Percentiles rank a stretch among this genome's conserved stretches.
phyloP scores from a whole-genome alignment of 2,329 filamentous ascomycete species.

The Raffaelea ambrosiae region DNA sequence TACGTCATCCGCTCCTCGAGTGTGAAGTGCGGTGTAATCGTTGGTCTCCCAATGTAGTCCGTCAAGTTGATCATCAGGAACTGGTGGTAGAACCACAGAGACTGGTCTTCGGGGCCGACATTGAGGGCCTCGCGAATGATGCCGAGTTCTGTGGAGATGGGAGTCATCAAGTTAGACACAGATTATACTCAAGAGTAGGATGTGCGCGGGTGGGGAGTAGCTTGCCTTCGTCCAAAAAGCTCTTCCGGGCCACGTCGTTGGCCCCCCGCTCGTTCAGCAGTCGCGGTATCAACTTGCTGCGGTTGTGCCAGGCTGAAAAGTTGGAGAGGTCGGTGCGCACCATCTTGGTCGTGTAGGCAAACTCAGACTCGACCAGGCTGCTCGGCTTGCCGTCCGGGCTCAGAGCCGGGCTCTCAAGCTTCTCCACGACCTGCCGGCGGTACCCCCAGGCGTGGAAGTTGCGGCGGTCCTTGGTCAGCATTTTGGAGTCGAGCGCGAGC shows the following conservation, averaged over 20 bases:
- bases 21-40: conserved; percentile 57
- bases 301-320: conserved; percentile 94
- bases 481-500: conserved; percentile 73
- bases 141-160: conserved; percentile 50
- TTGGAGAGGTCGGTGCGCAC: conserved; percentile 80
- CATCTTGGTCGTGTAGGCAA: conserved; percentile 86
- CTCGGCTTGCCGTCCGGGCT: conserved; percentile 25
- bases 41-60: conserved; percentile 36
- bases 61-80: conserved; percentile 67
- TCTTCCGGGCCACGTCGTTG: conserved; percentile 50
- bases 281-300: conserved; percentile 72
- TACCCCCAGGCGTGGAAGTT: conserved; percentile 99
- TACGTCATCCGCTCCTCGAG: conserved; percentile 55
- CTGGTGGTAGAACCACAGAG: conserved; percentile 94
- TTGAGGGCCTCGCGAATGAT: conserved; percentile 72
- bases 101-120: conserved; percentile 88
- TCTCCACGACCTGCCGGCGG: conserved; percentile 66
- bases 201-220: neutral
- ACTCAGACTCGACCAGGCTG: conserved; percentile 71
- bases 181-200: too few species aligned
- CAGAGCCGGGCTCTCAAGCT: conserved; percentile 55
- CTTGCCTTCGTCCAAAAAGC: conserved; percentile 64
- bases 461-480: conserved; percentile 75
- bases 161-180: neutral
- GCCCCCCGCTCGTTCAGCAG: conserved; percentile 65